Conservation (phyloP, 2,329 filamentous ascomycete genomes). For the Clonostachys rosea region DNA sequence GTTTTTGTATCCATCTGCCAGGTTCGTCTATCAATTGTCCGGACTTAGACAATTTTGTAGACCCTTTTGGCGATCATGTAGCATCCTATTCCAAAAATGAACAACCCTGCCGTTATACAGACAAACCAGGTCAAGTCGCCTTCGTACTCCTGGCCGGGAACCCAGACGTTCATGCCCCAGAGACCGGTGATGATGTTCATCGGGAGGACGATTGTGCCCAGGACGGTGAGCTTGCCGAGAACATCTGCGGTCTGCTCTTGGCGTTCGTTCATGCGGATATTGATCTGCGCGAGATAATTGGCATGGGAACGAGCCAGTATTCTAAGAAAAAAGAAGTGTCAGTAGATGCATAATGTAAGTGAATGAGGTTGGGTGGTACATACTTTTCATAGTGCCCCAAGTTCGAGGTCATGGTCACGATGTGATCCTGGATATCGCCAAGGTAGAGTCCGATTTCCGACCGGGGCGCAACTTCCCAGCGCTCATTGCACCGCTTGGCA, state of each 20-base stretch:
- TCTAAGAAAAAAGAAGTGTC: constrained; percentile 33
- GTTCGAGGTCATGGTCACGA: constrained; percentile 97
- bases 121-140: constrained; percentile 72
- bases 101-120: constrained; percentile 67
- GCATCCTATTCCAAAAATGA: constrained; percentile 75
- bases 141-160: constrained; percentile 84
- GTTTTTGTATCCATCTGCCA: too few species aligned
- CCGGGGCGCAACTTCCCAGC: constrained; percentile 92
- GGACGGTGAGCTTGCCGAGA: constrained; percentile 87
- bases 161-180: constrained; percentile 98
- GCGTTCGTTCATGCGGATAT: constrained; percentile 97
- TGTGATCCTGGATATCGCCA: constrained; percentile 98
- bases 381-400: constrained; percentile 94
- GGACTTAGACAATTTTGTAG: constrained; percentile 66
- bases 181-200: constrained; percentile 99
- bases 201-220: constrained; percentile 93
- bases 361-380: constrained; percentile 16
- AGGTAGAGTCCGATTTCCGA: constrained; percentile 97
- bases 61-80: constrained; percentile 80
- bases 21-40: too few species aligned
- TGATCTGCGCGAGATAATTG: constrained; percentile 99
- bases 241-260: constrained; percentile 95
- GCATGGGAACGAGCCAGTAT: constrained; percentile 87
- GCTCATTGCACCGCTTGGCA: constrained; percentile 95
- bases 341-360: background rate